Evolutionary conservation across 768 basidiomycete species (phyloP), one percentile per base, ranked within the genome.

Genomic region (Scleroderma bovista): DNA sequence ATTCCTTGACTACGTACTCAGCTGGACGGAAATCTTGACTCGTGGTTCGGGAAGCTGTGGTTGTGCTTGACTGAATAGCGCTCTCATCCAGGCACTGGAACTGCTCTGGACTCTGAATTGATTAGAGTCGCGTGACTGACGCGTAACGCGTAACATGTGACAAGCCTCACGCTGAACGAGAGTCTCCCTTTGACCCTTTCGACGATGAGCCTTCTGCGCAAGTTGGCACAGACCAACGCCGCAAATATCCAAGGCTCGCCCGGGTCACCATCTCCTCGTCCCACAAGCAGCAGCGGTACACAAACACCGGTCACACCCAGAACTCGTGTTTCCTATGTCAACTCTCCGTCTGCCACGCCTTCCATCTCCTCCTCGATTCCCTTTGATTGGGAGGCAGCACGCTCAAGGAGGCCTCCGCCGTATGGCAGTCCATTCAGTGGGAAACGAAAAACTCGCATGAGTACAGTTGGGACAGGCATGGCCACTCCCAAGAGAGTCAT

Each of bases 371-470:
- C 86, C 1, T 84, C 85, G 7, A 66, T 76, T 9, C 86, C 89
- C 1, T 93, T 93, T 59, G 89, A 93, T 69, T 92, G 90, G 90
- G 84, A 87, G 26, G 89, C 90, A 0, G 90, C 83, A 12, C 75
- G 84, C n/a, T 75, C 79, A 1, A 73, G 78, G 44, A 75, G 74
- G 53, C 83, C 86, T 3, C 79, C 89, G 3, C 89, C 89, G 3
- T 92, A 86, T 73, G 73, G 72, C 3, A 81, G 83, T 0, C 86
- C 86, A 2, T 61, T 74, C 7, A 68, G 69, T 45, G 72, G 61
- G 45, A 79, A 76, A 62, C 69, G 69, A 37, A 75, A 60, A 51
- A 74, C 54, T 44, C 65, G 69, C 69, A 75, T 63, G 58, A 73
- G 56, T 69, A 65, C 57, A 33, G 49, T 44, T 48, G 51, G 56